These are phyloP conservation scores for Plasmodium coatneyi DNA, from an alignment of 169 alveolate species.

Conservation along the genomic window DNA sequence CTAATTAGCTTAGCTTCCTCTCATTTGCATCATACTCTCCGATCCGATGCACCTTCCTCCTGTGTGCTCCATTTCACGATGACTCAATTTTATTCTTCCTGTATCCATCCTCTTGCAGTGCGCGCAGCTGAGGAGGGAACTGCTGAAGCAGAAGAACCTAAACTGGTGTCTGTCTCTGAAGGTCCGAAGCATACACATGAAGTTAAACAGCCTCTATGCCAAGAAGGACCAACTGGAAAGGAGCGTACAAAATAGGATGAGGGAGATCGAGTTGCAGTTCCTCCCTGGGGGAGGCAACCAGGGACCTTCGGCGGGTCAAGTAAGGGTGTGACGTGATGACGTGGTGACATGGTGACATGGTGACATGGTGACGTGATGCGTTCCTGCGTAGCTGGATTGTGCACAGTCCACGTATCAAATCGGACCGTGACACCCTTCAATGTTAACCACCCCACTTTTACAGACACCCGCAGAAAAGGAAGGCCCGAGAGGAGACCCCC, in stretches of 20 bases:
- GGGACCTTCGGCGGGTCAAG: background rate
- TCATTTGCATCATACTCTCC: background rate
- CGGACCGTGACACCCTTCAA: no score
- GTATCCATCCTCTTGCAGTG: background rate
- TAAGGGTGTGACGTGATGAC: background rate
- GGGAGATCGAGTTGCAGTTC: conserved; percentile 32
- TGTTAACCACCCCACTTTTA: background rate
- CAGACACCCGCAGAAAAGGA: background rate
- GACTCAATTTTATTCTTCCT: background rate
- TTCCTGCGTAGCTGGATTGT: background rate
- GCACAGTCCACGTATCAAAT: background rate
- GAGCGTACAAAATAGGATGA: conserved; percentile 5
- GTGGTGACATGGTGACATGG: no score
- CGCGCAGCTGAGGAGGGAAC: conserved; percentile 14
- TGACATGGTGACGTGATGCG: background rate
- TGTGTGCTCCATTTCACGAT: background rate
- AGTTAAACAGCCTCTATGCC: conserved; percentile 22
- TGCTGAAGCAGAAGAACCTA: conserved; percentile 44
- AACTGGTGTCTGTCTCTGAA: conserved; percentile 36
- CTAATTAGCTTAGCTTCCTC: background rate
- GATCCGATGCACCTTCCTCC: background rate
- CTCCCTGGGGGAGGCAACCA: background rate
- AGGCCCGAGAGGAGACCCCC: background rate
- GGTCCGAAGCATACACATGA: conserved; percentile 55
- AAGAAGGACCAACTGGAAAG: conserved; percentile 38